These are phyloP conservation scores for Ceratocystis variospora DNA, from an alignment of 2,329 filamentous ascomycete genomes.

Conservation along the genomic window DNA sequence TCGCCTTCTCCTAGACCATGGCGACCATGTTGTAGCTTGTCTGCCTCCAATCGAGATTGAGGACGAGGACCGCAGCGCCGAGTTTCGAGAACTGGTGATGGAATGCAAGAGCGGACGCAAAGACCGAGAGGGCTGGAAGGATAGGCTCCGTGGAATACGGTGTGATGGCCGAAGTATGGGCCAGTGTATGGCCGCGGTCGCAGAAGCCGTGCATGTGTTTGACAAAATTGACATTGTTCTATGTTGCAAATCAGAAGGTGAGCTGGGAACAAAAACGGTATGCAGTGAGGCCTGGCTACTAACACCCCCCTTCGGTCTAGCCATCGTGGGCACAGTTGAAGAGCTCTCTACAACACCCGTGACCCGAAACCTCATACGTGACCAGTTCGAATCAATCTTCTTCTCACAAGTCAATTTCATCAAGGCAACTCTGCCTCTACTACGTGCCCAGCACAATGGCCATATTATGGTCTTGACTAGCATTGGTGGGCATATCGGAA, in stretches of 20 bases:
- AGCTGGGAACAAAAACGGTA: constrained; percentile 17
- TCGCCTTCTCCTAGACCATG: constrained; percentile 70
- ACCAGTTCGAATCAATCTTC: constrained; percentile 90
- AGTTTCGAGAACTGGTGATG: constrained; percentile 67
- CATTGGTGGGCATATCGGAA: constrained; percentile 83
- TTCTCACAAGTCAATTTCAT: constrained; percentile 95
- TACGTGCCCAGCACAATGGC: constrained; percentile 67
- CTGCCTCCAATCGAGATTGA: constrained; percentile 67
- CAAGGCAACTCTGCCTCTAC: constrained; percentile 67
- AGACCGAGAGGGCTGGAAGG: constrained; percentile 64
- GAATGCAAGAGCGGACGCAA: constrained; percentile 50
- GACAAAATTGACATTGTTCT: constrained; percentile 79
- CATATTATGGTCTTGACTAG: constrained; percentile 85
- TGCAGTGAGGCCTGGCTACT: constrained; percentile 1
- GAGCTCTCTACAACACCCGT: constrained; percentile 63
- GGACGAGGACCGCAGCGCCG: constrained; percentile 57
- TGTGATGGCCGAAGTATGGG: constrained; percentile 49
- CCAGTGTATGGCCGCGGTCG: constrained; percentile 73
- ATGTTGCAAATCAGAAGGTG: constrained; percentile 78
- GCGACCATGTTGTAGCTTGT: constrained; percentile 79
- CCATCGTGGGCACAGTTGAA: constrained; percentile 80
- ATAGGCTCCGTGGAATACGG: constrained; percentile 54
- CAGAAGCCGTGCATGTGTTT: constrained; percentile 73
- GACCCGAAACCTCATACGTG: constrained; percentile 65
- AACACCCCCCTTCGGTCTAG: constrained; percentile 29